Base-by-base conservation (phyloP, 2,329 filamentous ascomycete genomes). In the Diaporthe destruens region DNA sequence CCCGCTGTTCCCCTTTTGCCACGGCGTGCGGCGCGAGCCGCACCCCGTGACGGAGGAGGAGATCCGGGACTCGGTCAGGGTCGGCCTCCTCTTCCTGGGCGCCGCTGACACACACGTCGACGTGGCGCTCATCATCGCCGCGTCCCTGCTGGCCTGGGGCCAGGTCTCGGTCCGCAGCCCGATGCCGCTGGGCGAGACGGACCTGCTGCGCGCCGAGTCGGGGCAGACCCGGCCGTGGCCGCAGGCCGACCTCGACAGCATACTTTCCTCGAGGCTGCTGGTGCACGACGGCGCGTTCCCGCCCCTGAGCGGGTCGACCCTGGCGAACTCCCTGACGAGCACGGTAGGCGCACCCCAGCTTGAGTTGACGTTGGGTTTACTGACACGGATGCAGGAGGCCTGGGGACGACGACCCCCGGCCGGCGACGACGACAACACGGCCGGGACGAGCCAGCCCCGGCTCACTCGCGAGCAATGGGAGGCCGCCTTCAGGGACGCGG, bases 321-420 rank as follows among this genome's bases (percentile, higher is more conserved):
- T 47, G 8, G 36, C 36, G 3, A 61, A 61, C 4, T 3, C 57
- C 23, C 23, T 44, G 3, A 61, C 57, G 16, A 61, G 23, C 16
- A 61, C 57, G 23, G 57, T 61, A 44, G 57, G 39, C 25, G 57
- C 57, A 1, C 23, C 57, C 8, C 57, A 61, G 2, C 57, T 61
- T 6, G 36, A 61, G 8, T 39, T 61, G 16, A 44, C 57, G 5
- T 44, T 32, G 8, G 18, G 18, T 4, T 44, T 61, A 25, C 57
- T 61, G 12, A 61, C 57, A 0, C 9, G 42, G 16, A 61, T 61
- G 18, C 39, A 47, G 25, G 6, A 9, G 47, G 42, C 36, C 25
- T 63, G 57, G 57, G 36, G 7, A 1, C 2, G 29, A 39, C 36
- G 36, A 12, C 23, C 57, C 23, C 23, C 57, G 8, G 20, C 9